A percentile compares a stretch with the other conserved stretches of the same genome.
phyloP scores from a whole-genome alignment of 2,329 filamentous ascomycete species.

The Ceratocystis cacaofunesta region DNA sequence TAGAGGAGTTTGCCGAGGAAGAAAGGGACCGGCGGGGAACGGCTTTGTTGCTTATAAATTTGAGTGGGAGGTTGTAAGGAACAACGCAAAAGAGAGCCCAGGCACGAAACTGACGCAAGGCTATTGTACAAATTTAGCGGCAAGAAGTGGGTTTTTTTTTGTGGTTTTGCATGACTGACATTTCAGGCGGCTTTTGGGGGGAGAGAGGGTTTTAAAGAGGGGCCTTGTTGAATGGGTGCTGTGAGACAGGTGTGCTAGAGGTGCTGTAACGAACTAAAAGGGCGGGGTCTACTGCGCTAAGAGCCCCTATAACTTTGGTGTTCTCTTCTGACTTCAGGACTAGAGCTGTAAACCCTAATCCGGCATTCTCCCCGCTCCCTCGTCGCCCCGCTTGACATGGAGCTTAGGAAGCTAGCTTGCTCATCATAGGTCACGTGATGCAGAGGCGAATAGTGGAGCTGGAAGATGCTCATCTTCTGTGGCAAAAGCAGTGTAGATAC shows the following conservation, averaged over 20 bases:
- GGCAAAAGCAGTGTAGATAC: neutral
- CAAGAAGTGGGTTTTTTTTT: neutral
- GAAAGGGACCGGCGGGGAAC: neutral
- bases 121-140: neutral
- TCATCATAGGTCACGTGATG: neutral
- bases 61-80: neutral
- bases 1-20: neutral
- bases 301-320: too few relatives aligned
- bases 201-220: neutral
- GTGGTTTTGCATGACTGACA: neutral
- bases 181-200: neutral
- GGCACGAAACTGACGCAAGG: neutral
- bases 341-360: neutral
- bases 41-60: neutral
- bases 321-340: too few relatives aligned
- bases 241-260: neutral
- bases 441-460: neutral
- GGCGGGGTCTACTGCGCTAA: too few relatives aligned
- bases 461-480: neutral
- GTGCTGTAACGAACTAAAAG: neutral
- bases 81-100: neutral
- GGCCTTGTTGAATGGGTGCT: neutral
- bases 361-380: neutral
- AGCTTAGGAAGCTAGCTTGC: neutral
- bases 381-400: neutral